Base-by-base conservation (phyloP, 495 filamentous ascomycete species). In the Hypoxylon lienhwacheense region DNA sequence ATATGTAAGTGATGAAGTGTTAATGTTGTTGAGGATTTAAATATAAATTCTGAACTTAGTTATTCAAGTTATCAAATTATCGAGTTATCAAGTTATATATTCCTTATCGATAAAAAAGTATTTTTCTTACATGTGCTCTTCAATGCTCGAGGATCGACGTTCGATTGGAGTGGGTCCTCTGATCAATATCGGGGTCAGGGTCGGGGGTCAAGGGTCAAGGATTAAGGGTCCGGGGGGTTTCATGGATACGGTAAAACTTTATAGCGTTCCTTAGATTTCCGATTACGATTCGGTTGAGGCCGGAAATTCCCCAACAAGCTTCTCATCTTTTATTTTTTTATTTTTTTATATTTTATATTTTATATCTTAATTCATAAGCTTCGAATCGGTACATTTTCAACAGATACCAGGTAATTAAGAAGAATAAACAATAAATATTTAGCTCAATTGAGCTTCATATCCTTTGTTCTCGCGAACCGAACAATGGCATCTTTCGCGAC, bases 401-500 rank as follows among this genome's bases (percentile, higher is more conserved):
- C 22, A n/a, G 42, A 48, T 32, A 36, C n/a, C n/a, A n/a, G n/a
- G n/a, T n/a, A n/a, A n/a, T n/a, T n/a, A 43, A 22, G 42, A 15
- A 24, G 5, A 44, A 17, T 19, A 22, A 43, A 39, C 19, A 26
- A 47, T 36, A 45, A 61, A 62, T 57, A 53, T n/a, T n/a, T n/a
- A 43, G 50, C 63, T 71, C 67, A 67, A 65, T 70, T 66, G 71
- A 70, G 69, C 55, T 59, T 60, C 58, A 52, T n/a, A n/a, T n/a
- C 22, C 19, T 62, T 61, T 58, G 49, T 58, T 25, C 31, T 34
- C 34, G 24, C 47, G 40, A 53, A 53, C 47, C 25, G 31, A 7
- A 70, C 63, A 55, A 83, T 81, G 78, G 79, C 76, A 61, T 80
- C 77, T 52, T 68, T 80, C 63, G 69, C 70, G 59, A 66, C 70